Conservation (phyloP, 2,329 filamentous ascomycete genomes). For the Cordyceps militaris region DNA sequence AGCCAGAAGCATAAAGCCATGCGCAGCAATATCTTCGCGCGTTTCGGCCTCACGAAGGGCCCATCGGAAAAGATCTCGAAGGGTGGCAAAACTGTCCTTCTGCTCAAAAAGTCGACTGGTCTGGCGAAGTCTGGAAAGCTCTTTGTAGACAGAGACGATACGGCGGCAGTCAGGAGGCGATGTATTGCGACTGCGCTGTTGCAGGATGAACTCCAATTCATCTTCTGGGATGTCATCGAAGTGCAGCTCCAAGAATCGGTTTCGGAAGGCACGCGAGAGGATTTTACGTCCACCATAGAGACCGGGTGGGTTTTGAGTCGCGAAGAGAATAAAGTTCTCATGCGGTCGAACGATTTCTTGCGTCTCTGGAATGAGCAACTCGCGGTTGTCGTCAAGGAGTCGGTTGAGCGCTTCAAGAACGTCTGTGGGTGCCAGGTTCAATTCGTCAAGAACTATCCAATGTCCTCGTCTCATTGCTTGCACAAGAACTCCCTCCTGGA, state of each 20-base stretch:
- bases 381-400: conserved; percentile 90
- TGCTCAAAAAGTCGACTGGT: conserved; percentile 90
- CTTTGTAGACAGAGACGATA: conserved; percentile 90
- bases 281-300: conserved; percentile 92
- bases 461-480: conserved; percentile 87
- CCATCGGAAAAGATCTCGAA: conserved; percentile 95
- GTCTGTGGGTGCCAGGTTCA: conserved; percentile 94
- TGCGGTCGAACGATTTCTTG: conserved; percentile 91
- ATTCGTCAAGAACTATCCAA: conserved; percentile 96
- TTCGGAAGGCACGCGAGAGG: conserved; percentile 89
- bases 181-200: conserved; percentile 76
- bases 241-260: conserved; percentile 92
- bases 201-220: conserved; percentile 85
- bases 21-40: conserved; percentile 78
- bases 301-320: conserved; percentile 93
- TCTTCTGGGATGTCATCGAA: conserved; percentile 97
- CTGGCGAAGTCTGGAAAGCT: conserved; percentile 83
- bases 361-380: conserved; percentile 91
- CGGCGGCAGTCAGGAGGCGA: conserved; percentile 84
- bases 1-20: conserved; percentile 93
- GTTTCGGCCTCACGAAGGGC: conserved; percentile 77
- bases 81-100: conserved; percentile 92
- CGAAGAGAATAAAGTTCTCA: conserved; percentile 94
- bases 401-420: conserved; percentile 94
- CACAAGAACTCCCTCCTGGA: conserved; percentile 90